Evolutionary conservation across 1,284 basidiomycete species (phyloP).

Genomic region (Tilletia walkeri): DNA sequence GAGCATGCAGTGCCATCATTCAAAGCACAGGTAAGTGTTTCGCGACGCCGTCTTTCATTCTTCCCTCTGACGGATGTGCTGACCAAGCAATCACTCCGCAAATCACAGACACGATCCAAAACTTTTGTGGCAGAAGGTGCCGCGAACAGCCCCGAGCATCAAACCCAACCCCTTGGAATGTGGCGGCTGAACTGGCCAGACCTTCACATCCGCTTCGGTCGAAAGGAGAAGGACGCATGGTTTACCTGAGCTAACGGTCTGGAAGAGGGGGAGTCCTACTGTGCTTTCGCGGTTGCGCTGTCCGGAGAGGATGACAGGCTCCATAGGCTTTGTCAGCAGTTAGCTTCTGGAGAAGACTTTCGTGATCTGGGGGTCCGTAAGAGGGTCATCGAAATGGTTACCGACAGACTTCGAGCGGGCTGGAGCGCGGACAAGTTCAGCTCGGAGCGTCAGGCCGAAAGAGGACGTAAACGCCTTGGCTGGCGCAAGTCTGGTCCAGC

Average conservation of each 20-base stretch:
- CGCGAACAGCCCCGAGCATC: neutral
- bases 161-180: neutral
- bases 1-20: neutral
- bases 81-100: neutral
- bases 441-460: neutral
- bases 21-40: neutral
- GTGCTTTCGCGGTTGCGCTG: neutral
- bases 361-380: neutral
- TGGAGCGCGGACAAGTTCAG: neutral
- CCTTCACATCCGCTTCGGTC: neutral
- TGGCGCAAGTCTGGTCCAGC: too few relatives aligned
- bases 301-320: neutral
- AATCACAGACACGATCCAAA: neutral
- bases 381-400: neutral
- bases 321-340: neutral
- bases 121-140: neutral
- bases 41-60: neutral
- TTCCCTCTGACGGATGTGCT: neutral
- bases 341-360: neutral
- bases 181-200: constrained; percentile 6
- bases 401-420: neutral
- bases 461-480: neutral
- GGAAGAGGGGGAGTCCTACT: neutral
- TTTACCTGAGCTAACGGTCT: neutral
- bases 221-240: neutral